Conservation (phyloP, 1,284 basidiomycete genomes). For the Volvariella volvacea region DNA sequence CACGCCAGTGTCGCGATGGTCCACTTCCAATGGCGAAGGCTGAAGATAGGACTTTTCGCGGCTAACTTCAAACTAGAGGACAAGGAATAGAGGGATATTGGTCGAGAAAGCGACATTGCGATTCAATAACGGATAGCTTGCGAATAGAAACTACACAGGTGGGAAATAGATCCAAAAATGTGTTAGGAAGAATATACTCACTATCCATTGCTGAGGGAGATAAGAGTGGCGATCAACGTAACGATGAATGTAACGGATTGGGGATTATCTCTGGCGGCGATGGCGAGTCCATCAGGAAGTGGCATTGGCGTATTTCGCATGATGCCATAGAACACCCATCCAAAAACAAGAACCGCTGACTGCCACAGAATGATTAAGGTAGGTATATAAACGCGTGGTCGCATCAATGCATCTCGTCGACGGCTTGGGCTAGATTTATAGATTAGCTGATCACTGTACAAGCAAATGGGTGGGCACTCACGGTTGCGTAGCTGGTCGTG, state of each 20-base stretch:
- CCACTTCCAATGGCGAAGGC: constrained; percentile 8
- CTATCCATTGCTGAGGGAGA: not conserved
- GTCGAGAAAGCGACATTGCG: not conserved
- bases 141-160: not conserved
- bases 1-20: constrained; percentile 11
- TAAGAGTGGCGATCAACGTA: not conserved
- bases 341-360: not conserved
- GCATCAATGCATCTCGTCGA: too few species aligned
- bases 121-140: not conserved
- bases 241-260: not conserved
- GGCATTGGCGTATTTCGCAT: not conserved
- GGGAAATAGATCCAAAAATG: not conserved
- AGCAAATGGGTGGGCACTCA: too few species aligned
- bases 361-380: not conserved
- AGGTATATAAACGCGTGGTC: not conserved
- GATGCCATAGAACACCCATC: not conserved
- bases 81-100: not conserved
- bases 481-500: too few species aligned
- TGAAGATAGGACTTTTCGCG: not conserved
- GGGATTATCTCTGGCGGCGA: not conserved
- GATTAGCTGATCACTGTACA: too few species aligned
- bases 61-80: not conserved
- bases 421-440: too few species aligned
- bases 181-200: not conserved
- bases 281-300: not conserved